phyloP scores from a whole-genome alignment of 345 rosid genomes.

The Lepidium africanum region DNA sequence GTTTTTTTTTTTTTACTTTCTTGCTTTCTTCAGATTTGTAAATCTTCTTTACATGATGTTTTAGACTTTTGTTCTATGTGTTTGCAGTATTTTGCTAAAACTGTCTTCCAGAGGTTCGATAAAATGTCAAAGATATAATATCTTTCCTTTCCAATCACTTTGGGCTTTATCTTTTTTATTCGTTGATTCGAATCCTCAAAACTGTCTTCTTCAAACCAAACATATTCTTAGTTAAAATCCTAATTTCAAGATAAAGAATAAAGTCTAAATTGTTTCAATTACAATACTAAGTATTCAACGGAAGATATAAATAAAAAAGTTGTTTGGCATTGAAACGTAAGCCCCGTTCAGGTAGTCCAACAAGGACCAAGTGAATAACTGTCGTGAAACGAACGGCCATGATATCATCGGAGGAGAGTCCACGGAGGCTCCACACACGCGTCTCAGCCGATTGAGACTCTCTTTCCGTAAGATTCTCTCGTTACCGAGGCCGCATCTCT shows the following conservation, averaged over 20 bases:
- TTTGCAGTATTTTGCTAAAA: neutral
- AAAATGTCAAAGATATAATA: neutral
- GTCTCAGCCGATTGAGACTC: neutral
- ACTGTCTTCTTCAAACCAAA: no score
- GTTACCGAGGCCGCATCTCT: conserved; percentile 25
- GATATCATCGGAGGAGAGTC: conserved; percentile 2
- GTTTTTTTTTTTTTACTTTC: neutral
- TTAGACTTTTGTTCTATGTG: neutral
- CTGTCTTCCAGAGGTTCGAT: neutral
- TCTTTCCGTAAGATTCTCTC: conserved; percentile 4
- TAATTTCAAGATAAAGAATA: no score
- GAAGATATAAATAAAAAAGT: neutral
- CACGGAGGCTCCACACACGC: conserved; percentile 14
- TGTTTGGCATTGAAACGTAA: conserved; percentile 12
- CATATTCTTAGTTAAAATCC: no score
- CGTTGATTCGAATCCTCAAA: no score
- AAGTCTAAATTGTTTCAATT: no score
- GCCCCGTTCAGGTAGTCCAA: conserved; percentile 12
- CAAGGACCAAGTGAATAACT: conserved; percentile 6
- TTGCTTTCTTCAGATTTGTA: neutral
- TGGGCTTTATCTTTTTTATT: no score
- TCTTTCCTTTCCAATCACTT: no score
- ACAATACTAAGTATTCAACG: no score
- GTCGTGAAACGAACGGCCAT: conserved; percentile 11
- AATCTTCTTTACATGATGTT: neutral